These are phyloP conservation scores for Steccherinum ochraceum DNA, from an alignment of 768 basidiomycete species.

Conservation along the genomic window DNA sequence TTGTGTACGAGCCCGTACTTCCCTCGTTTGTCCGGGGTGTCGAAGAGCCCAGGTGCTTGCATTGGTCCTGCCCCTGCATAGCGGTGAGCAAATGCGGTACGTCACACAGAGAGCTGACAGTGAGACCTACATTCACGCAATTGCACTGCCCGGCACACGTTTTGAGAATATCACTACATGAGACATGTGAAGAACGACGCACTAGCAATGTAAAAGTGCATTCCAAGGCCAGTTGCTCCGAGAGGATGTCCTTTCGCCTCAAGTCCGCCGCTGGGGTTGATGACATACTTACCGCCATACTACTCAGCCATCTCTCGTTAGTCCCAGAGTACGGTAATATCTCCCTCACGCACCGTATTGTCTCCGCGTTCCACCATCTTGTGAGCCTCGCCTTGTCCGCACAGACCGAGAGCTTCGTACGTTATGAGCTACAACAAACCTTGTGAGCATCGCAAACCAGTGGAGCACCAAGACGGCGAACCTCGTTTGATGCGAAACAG, in stretches of 20 bases:
- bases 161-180: background rate
- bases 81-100: background rate
- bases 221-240: constrained; percentile 76
- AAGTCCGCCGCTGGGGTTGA: constrained; percentile 81
- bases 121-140: constrained; percentile 51
- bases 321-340: background rate
- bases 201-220: constrained; percentile 87
- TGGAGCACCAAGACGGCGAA: constrained; percentile 17
- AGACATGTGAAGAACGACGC: constrained; percentile 24
- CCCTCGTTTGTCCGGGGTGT: constrained; percentile 54
- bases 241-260: constrained; percentile 89
- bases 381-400: constrained; percentile 58
- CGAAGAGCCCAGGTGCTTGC: constrained; percentile 71
- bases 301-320: constrained; percentile 17
- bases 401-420: constrained; percentile 77
- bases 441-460: background rate
- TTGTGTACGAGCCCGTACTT: constrained; percentile 83
- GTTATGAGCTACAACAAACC: constrained; percentile 53
- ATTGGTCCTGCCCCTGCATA: constrained; percentile 78
- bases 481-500: constrained; percentile 82
- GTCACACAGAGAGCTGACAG: background rate
- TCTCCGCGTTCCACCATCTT: constrained; percentile 70
- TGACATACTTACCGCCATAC: constrained; percentile 81
- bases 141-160: too few species aligned
- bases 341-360: constrained; percentile 53